Percentiles rank a stretch among this genome's conserved stretches.
phyloP scores from a whole-genome alignment of 2,329 filamentous ascomycete species.

The Lecanicillium sp. region DNA sequence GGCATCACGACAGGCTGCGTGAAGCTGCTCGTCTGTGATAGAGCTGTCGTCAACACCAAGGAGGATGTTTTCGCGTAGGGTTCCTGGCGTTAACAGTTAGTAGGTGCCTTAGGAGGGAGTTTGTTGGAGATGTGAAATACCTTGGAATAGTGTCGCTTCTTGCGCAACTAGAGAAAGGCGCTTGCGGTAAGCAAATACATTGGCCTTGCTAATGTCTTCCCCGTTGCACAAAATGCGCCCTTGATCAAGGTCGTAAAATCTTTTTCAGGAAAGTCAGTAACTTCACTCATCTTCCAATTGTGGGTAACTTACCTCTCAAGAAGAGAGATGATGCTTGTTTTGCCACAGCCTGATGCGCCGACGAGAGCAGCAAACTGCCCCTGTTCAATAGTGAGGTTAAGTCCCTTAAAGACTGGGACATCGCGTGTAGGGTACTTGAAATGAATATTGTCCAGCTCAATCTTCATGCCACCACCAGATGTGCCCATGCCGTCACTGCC shows the following conservation, averaged over 20 bases:
- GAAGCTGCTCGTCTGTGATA: slow-evolving; percentile 43
- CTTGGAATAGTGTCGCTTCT: slow-evolving; percentile 65
- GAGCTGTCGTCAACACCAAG: slow-evolving; percentile 51
- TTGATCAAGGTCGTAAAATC: slow-evolving; percentile 61
- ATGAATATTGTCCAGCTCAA: slow-evolving; percentile 48
- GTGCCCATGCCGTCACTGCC: slow-evolving; percentile 32
- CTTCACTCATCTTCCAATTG: no score
- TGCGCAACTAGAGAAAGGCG: slow-evolving; percentile 66
- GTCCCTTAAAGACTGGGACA: slow-evolving; percentile 47
- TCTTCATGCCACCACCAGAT: slow-evolving; percentile 41
- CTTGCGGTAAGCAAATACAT: slow-evolving; percentile 55
- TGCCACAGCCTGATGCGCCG: slow-evolving; percentile 63
- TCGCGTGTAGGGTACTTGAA: slow-evolving; percentile 55
- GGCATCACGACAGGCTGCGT: slow-evolving; percentile 50
- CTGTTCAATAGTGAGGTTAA: slow-evolving; percentile 58
- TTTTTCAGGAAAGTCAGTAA: slow-evolving; percentile 5
- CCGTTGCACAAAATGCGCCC: slow-evolving; percentile 61
- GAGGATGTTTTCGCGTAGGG: slow-evolving; percentile 62
- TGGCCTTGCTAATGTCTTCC: slow-evolving; percentile 48
- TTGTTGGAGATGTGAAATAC: no score
- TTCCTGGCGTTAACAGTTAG: slow-evolving; percentile 26
- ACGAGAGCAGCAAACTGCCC: slow-evolving; percentile 66
- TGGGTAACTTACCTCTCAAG: slow-evolving; percentile 37
- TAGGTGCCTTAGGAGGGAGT: slow-evolving; percentile 56
- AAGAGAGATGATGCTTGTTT: slow-evolving; percentile 62